Evolutionary conservation across 805 yeast genomes (phyloP).

Genomic region (Saccharomyces mikatae): DNA sequence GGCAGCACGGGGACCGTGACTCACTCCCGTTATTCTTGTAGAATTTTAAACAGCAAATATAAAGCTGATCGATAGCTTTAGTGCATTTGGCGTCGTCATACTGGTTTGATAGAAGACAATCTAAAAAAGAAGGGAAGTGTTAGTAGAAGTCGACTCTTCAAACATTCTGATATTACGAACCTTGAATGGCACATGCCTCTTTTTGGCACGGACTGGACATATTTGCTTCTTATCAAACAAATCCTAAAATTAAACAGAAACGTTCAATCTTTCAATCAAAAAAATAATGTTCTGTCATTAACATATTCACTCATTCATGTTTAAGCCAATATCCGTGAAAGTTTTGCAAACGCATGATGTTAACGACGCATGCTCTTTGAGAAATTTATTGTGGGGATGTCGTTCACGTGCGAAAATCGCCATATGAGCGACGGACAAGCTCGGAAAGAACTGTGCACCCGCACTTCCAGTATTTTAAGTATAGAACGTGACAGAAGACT

Average conservation of each 20-base stretch:
- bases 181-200: conserved; percentile 75
- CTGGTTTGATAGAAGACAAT: conserved; percentile 53
- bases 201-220: conserved; percentile 51
- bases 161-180: conserved; percentile 29
- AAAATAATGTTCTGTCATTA: neutral
- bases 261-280: neutral
- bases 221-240: neutral
- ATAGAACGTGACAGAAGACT: neutral
- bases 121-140: conserved; percentile 21
- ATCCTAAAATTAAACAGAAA: neutral
- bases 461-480: neutral
- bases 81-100: conserved; percentile 74
- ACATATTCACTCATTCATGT: too few species aligned
- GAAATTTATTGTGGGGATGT: neutral
- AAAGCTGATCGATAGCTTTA: conserved; percentile 56
- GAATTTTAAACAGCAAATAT: conserved; percentile 64
- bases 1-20: conserved; percentile 69
- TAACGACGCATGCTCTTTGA: neutral
- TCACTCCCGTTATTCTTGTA: conserved; percentile 53
- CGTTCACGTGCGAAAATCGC: neutral
- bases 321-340: neutral
- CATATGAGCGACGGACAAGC: neutral
- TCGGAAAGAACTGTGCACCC: neutral
- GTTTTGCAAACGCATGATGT: neutral
- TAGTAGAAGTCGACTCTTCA: neutral